Base-by-base conservation (phyloP, 169 alveolate species). In the Amoebophrya sp. region DNA sequence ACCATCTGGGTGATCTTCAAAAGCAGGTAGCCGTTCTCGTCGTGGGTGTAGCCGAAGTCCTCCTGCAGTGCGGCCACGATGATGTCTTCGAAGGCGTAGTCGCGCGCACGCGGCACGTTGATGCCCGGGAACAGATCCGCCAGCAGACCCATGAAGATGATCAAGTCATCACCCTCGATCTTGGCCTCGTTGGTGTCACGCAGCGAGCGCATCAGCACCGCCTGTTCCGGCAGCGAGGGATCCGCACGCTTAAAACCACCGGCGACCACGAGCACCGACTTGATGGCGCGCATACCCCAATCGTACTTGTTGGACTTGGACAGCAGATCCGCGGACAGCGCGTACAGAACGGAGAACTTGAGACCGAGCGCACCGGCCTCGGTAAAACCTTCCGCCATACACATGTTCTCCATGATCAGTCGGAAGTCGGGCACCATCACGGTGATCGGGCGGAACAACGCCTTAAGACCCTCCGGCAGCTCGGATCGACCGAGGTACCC, bases 281-380 rank as follows among this genome's bases (percentile, higher is more conserved):
- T 98, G 94, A 97, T 97, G 92, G 99, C 99, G 90, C 99, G 96
- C 92, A 98, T 96, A 53, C 99, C 99, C 99, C 99, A 98, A 96
- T 98, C 99, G 93, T 97, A 98, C 94, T 98, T 99, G 93, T 95
- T 94, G 91, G 97, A 97, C 93, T 97, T 97, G 38, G 98, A 96
- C 90, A 98, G 96, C 92, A 98, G 94, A 94, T 97, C 99, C 94
- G 95, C 96, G 93, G 98, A 96, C 93, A 98, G 94, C 77, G 97
- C 96, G 92, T 97, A 98, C 93, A 98, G 97, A 53, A 97, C 96
- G 33, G 98, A 97, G 91, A 98, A 98, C 94, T 98, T 98, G 90
- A 96, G 95, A 33, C 99, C 98, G 66, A 98, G 95, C 90, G 95
- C 95, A 93, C 97, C 97, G 40, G 99, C 99, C 89, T 97, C 98